Conservation (phyloP, 2,329 filamentous ascomycete species). For the Neonectria coccinea region DNA sequence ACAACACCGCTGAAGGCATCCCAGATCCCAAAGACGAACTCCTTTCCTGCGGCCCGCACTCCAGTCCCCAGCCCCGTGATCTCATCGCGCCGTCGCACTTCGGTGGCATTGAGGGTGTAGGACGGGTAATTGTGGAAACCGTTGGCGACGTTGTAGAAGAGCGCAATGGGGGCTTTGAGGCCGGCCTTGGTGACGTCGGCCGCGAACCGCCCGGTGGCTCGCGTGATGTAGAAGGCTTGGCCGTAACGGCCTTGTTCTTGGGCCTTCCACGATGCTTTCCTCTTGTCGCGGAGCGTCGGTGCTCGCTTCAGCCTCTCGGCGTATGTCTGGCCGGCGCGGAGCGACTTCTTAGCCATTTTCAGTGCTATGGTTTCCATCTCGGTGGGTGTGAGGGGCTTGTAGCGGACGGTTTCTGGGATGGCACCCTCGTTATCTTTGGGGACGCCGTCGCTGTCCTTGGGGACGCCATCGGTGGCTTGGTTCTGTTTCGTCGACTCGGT, state of each 20-base stretch:
- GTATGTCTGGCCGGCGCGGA: conserved; percentile 64
- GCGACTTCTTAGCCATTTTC: conserved; percentile 49
- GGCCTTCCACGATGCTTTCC: conserved; percentile 41
- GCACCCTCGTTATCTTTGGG: background rate
- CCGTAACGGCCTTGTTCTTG: conserved; percentile 46
- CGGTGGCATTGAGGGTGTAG: conserved; percentile 69
- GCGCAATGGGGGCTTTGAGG: conserved; percentile 74
- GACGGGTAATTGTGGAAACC: conserved; percentile 81
- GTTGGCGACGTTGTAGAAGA: conserved; percentile 75
- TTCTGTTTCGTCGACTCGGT: background rate
- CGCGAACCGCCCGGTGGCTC: conserved; percentile 65
- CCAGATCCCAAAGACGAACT: conserved; percentile 73
- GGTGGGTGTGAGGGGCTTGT: conserved; percentile 33
- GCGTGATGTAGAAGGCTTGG: conserved; percentile 42
- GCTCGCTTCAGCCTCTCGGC: conserved; percentile 25
- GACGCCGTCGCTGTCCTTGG: background rate
- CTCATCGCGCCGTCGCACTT: conserved; percentile 72
- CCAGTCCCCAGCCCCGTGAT: conserved; percentile 73
- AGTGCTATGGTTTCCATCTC: conserved; percentile 47
- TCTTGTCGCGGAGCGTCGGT: conserved; percentile 37
- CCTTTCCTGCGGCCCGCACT: conserved; percentile 73
- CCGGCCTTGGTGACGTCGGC: conserved; percentile 70
- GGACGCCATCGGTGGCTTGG: background rate
- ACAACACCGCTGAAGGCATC: conserved; percentile 76
- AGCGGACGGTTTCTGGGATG: background rate